Base-by-base conservation (phyloP, 768 basidiomycete species). In the Trametes cingulata region DNA sequence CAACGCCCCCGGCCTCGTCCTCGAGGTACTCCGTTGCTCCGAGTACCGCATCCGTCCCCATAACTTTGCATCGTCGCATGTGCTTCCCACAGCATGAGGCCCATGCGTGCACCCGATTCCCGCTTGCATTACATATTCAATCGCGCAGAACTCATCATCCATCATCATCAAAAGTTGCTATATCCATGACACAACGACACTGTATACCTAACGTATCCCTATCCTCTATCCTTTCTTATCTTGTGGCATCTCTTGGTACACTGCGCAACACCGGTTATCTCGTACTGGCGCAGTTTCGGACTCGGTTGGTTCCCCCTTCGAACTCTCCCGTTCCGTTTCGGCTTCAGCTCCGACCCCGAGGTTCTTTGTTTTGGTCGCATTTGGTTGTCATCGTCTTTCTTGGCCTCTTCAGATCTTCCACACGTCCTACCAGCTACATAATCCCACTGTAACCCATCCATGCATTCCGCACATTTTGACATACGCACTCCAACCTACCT, bases 121-220 rank as follows among this genome's bases (percentile, higher is more conserved):
- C 52, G 19, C 13, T 52, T 52, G 42, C 49, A 56, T 59, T 17
- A 20, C 40, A 52, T 51, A 27, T 50, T 54, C 47, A 4, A 12
- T 20, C 22, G 19, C 35, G 17, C 27, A 46, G 27, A 39, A 14
- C 20, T 19, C 39, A 15, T 39, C 37, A 13, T 46, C 29, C 40
- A n/a, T 48, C 36, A 17, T 33, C 24, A 51, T 61, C 54, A 61
- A 61, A 62, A 56, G 10, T 42, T 57, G 61, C 55, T 62, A 62
- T 62, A 62, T 62, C 55, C 61, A 46, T 25, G 48, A 56, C 45
- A 42, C 35, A 17, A 24, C 46, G 33, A 62, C 56, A 62, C 22
- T 62, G 61, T 62, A 57, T 62, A 62, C 54, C 55, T 56, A 62
- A 56, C 53, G 25, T 49, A 50, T 24, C 53, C 24, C 50, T 49